Evolutionary conservation across 805 yeast genomes (phyloP), one percentile per base, ranked within the genome.

Genomic region (Isabelozyma heimii): DNA sequence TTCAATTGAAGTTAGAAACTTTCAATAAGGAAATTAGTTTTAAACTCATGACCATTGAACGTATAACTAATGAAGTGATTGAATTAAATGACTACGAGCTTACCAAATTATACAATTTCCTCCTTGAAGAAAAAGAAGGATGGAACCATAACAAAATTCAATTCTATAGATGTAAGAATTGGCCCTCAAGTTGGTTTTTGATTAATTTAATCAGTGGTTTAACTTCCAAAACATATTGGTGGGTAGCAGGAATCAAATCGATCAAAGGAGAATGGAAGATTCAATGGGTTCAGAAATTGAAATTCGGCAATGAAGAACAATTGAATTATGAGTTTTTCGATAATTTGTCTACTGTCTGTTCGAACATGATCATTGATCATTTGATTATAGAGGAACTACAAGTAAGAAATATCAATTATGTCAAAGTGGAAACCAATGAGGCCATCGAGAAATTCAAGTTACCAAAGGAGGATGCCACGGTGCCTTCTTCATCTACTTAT

Each of bases 1-100:
- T 79, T 28, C 75, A 70, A 37, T 65, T 85, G 43, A 71, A 83
- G 42, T 62, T 81, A 28, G 77, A 80, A 35, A 73, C 77, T 3
- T 73, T 76, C 47, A 70, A 72, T 48, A 69, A 73, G 41, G 86
- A 84, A 49, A 69, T 84, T 27, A 67, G 79, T 10, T 76, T 81
- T 8, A 74, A 84, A 51, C 76, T 89, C 47, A 70, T 74, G 37
- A 85, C 89, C 0, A 79, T 84, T 0, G 88, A 85, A 27, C 88
- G 94, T 94, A 75, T 81, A 5, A 69, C 73, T n/a, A 80, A 80
- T 53, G 81, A 79, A 39, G 75, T 80, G 39, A 73, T 87, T 43
- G 72, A 67, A 30, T 57, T 87, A 27, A 67, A 74, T 2, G 72
- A 74, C 2, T 72, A 70, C 17, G 91, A 84, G 59, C 60, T 75